phyloP scores from a whole-genome alignment of 78 protist species.

The Paulinella micropora region DNA sequence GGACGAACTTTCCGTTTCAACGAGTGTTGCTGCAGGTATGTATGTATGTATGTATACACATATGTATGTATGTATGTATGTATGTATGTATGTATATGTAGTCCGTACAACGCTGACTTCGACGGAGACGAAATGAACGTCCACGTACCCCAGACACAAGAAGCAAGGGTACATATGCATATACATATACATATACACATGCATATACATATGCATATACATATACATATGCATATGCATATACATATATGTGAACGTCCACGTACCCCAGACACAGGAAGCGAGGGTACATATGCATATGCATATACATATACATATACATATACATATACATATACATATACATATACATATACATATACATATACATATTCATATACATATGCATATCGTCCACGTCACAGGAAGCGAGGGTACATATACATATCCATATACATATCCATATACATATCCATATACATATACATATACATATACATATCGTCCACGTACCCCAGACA shows the following conservation, averaged over 20 bases:
- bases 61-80: not conserved
- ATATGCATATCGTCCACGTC: constrained; percentile 34
- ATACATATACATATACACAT: too few species aligned
- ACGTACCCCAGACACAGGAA: constrained; percentile 44
- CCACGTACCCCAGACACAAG: constrained; percentile 53
- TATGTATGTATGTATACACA: not conserved
- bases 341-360: not conserved
- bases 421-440: too few species aligned
- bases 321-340: not conserved
- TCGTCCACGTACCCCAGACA: not conserved
- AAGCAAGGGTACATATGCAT: not conserved
- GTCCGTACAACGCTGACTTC: constrained; percentile 96
- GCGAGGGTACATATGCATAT: not conserved
- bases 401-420: not conserved
- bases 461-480: not conserved
- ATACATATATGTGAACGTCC: constrained; percentile 91
- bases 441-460: too few species aligned
- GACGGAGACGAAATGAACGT: constrained; percentile 95
- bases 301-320: too few species aligned
- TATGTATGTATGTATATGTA: not conserved
- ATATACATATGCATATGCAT: not conserved
- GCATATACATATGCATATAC: too few species aligned
- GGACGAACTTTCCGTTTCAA: constrained; percentile 16
- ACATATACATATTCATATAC: constrained; percentile 89
- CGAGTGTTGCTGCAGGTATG: not conserved